Base-by-base conservation (phyloP, 129 eudicot species). In the Kitagawia praeruptora region DNA sequence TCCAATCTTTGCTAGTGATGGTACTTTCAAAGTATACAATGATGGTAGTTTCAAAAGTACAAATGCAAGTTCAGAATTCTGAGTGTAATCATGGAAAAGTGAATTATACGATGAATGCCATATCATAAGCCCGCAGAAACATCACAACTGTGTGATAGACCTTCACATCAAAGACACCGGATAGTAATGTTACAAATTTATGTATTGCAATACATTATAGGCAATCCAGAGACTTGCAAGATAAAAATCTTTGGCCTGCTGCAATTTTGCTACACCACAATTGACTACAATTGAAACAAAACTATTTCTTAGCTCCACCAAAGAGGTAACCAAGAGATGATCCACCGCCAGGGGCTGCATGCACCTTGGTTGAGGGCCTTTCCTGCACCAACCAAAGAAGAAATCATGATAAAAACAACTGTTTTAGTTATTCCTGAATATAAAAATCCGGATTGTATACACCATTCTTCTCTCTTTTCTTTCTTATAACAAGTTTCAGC, bases 331-430 rank as follows among this genome's bases (percentile, higher is more conserved):
- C 91, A 13, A 88, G 84, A 46, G 89, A 88, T 44, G 91, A 88
- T 76, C 87, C 89, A 23, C 91, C 88, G 13, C 91, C 91, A 74
- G 91, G 91, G n/a, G 91, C 91, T 51, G 66, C 73, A 41, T 87
- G 91, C 69, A 85, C 88, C 83, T 85, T 87, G 40, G 91, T 87
- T 56, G 91, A 87, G 48, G 91, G 91, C 54, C 91, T 86, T 47
- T 87, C 87, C 90, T 87, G 82, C 75, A 80, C 44, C 75, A 79
- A 46, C 14, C 0, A 28, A 76, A 41, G 25, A 14, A 1, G 4
- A 41, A 46, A 41, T 19, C 49, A 72, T 72, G 25, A 18, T 16
- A 5, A 53, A 19, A 51, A 42, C 58, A 16, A 51, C 58, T 16
- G 18, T 16, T 15, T 16, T 16, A 19, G 58, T 51, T 16, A 51